Conservation (phyloP, 2,329 filamentous ascomycete species). For the Aureobasidium zeae region DNA sequence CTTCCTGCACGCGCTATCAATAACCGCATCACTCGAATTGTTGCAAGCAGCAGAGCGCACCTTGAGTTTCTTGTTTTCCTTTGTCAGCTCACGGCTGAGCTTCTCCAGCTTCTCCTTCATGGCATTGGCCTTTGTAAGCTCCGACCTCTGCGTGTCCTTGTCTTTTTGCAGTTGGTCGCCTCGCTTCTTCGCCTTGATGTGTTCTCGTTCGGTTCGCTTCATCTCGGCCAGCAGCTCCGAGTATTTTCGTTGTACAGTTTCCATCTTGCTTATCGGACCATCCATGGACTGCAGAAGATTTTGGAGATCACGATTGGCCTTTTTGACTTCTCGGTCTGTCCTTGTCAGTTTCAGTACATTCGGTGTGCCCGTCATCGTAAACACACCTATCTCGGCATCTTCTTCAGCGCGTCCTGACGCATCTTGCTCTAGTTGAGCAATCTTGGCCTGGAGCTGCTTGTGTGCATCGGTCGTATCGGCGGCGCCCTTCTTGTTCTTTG, state of each 20-base stretch:
- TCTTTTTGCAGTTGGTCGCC: constrained; percentile 94
- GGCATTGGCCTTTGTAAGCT: constrained; percentile 79
- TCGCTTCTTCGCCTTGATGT: constrained; percentile 90
- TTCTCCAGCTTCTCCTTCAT: constrained; percentile 97
- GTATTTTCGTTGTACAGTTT: constrained; percentile 81
- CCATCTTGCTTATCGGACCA: constrained; percentile 83
- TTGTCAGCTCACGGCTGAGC: constrained; percentile 83
- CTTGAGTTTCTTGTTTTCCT: constrained; percentile 98
- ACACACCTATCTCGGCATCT: constrained; percentile 86
- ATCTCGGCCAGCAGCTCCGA: constrained; percentile 87
- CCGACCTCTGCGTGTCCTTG: constrained; percentile 78
- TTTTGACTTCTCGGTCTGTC: constrained; percentile 83
- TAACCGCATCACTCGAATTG: constrained; percentile 16
- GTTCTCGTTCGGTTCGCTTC: constrained; percentile 90
- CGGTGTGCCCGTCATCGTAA: neutral
- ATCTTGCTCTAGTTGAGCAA: constrained; percentile 90
- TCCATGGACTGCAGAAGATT: constrained; percentile 80
- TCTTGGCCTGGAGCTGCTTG: constrained; percentile 83
- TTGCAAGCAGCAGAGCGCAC: constrained; percentile 40
- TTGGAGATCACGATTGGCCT: constrained; percentile 82
- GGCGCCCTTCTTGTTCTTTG: constrained; percentile 68
- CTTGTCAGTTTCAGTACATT: constrained; percentile 2
- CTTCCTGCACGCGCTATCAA: constrained; percentile 59
- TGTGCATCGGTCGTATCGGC: constrained; percentile 77
- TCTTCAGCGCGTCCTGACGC: constrained; percentile 90